Evolutionary conservation across 2,329 filamentous ascomycete species (phyloP).

Genomic region (Colletotrichum tropicicola): DNA sequence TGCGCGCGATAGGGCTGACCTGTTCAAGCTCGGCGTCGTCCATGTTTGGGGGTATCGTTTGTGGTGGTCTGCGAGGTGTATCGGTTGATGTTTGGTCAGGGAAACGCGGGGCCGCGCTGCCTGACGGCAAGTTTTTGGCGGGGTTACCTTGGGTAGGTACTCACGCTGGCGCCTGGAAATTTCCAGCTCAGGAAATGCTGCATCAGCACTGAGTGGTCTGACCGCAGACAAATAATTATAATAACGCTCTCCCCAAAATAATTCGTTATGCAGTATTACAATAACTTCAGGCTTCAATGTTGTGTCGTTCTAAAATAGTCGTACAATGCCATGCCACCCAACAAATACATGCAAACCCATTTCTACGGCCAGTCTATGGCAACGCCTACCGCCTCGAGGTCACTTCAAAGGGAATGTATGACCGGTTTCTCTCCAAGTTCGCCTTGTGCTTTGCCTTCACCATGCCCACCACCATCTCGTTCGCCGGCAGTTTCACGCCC

Average conservation of each 20-base stretch:
- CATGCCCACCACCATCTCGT: conserved; percentile 76
- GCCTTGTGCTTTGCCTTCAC: conserved; percentile 73
- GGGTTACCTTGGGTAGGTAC: conserved; percentile 13
- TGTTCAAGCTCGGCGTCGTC: conserved; percentile 55
- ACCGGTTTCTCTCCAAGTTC: conserved; percentile 41
- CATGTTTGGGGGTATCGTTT: conserved; percentile 43
- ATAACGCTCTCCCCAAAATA: background rate
- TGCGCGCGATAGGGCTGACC: conserved; percentile 35
- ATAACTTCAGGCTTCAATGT: background rate
- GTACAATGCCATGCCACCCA: conserved; percentile 7
- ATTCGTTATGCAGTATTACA: background rate
- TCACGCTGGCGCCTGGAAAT: conserved; percentile 5
- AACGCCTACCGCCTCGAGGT: conserved; percentile 35
- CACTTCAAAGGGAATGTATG: conserved; percentile 45
- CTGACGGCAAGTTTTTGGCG: conserved; percentile 30
- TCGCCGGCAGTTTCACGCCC: conserved; percentile 76
- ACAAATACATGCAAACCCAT: background rate
- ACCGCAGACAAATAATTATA: background rate
- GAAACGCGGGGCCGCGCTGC: conserved; percentile 26
- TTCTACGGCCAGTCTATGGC: background rate
- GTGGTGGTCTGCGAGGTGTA: background rate
- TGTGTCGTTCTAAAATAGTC: background rate
- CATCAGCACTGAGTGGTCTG: background rate
- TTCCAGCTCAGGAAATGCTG: background rate
- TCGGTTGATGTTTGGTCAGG: conserved; percentile 23